Base-by-base conservation (phyloP, 805 yeast species). In the Candida succiphila region DNA sequence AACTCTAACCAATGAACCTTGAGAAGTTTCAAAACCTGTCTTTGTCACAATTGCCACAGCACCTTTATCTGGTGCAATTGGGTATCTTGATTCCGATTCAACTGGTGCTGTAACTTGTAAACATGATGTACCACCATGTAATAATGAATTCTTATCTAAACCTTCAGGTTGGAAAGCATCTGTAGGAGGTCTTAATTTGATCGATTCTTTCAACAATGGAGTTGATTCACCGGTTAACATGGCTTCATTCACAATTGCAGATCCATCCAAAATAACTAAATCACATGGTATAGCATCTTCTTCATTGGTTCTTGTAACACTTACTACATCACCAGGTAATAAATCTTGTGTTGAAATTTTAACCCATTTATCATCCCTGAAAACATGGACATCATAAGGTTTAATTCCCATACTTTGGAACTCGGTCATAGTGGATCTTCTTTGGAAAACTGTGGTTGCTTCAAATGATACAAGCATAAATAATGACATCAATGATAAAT, bases 141-240 rank as follows among this genome's bases (percentile, higher is more conserved):
- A 63, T 34, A 84, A 58, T 6, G 96, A 74, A 58, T 87, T 88
- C 58, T 86, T 86, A 58, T 92, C 98, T 30, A 85, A 52, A 25
- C 94, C 88, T 37, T 85, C 92, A 3, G 80, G 62, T 41, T 83
- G 83, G 43, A 87, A 64, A 7, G 43, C 45, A 36, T 84, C 95
- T 15, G 68, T 59, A 22, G 65, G 60, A 19, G 94, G 94, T 61
- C 98, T 83, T 45, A 84, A 72, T 43, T 75, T 76, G 43, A 88
- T 74, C 2, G 95, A 83, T 60, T 92, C 98, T 53, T 92, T 92
- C 52, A 92, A 74, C 46, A 92, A 66, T 6, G 98, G 98, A 29
- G 98, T 92, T 5, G 96, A 87, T 63, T 92, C 98, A 56, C 98
- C 98, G 5, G 96, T 85, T 36, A 92, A 76, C 98, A 92, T 92